Base-by-base conservation (phyloP, 2,329 filamentous ascomycete genomes). In the Thelonectria olida region DNA sequence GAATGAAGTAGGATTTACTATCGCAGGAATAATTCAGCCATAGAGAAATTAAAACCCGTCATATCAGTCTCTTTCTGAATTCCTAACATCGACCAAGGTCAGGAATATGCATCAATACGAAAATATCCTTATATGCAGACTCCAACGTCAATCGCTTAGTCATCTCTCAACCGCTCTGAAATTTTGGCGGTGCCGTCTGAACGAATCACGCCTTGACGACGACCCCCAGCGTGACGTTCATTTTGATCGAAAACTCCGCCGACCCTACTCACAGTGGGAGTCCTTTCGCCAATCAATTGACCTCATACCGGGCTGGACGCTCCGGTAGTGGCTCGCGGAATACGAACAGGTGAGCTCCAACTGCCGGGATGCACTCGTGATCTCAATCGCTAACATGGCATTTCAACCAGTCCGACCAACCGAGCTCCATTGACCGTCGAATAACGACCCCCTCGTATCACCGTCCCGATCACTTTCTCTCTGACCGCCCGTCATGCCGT, bases 401-500 rank as follows among this genome's bases (percentile, higher is more conserved):
- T 34, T n/a, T 58, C 22, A 15, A 25, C 13, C 44, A 60, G 59
- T 53, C 47, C 44, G 41, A 56, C 20, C 9, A 39, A 47, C 39
- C 54, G 41, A 52, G 28, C 31, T 36, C n/a, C 22, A 38, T 42
- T 50, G 41, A 15, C 27, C 15, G 42, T 41, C 20, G 44, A 58
- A n/a, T 4, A 42, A 20, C 7, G 15, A n/a, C 12, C 28, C 17
- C 9, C 8, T 6, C 19, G 17, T 7, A 38, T 22, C 22, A 1
- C 36, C 31, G 5, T 22, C 50, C 6, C 38, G 23, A 52, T 36
- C 9, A 12, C 51, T 39, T n/a, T 25, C 25, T 47, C 25, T 20
- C 36, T 8, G 7, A 48, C 31, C 39, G 48, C 53, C 59, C 68
- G 70, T 47, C 65, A 79, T 79, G 77, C 76, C 77, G 5, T 79